Evolutionary conservation across 257 asterid genomes (phyloP).

Genomic region (Ilex aquifolium): DNA sequence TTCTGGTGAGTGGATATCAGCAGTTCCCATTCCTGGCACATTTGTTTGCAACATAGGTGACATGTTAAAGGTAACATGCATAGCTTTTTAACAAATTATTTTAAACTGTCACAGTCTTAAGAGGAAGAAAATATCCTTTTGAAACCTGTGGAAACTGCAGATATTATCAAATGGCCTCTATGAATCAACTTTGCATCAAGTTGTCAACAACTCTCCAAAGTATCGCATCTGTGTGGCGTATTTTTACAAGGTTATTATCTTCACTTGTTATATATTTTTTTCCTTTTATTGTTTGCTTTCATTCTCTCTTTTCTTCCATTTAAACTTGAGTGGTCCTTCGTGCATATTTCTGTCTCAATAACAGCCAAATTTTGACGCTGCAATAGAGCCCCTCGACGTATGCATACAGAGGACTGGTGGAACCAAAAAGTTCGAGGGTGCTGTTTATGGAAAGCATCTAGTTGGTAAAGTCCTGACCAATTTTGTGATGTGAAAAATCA

Average conservation of each 20-base stretch:
- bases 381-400: constrained; percentile 55
- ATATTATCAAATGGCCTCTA: constrained; percentile 71
- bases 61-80: constrained; percentile 67
- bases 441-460: constrained; percentile 87
- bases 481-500: constrained; percentile 29
- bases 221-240: constrained; percentile 87
- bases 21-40: constrained; percentile 70
- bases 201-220: constrained; percentile 48
- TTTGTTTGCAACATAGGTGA: constrained; percentile 90
- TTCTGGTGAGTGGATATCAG: constrained; percentile 79
- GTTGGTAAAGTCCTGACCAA: constrained; percentile 70
- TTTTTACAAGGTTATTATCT: too few species aligned
- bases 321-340: background rate
- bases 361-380: constrained; percentile 79
- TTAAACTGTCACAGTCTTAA: too few species aligned
- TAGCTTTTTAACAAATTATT: background rate
- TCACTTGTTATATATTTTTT: too few species aligned
- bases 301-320: background rate
- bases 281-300: background rate
- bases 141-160: constrained; percentile 26
- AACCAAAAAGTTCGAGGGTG: constrained; percentile 47
- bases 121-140: background rate
- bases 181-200: constrained; percentile 85
- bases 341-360: constrained; percentile 3
- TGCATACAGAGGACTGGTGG: constrained; percentile 68